Percentiles rank a stretch among this genome's conserved stretches.
phyloP scores from a whole-genome alignment of 2,329 filamentous ascomycete species.

The Paracamarosporium sp. region DNA sequence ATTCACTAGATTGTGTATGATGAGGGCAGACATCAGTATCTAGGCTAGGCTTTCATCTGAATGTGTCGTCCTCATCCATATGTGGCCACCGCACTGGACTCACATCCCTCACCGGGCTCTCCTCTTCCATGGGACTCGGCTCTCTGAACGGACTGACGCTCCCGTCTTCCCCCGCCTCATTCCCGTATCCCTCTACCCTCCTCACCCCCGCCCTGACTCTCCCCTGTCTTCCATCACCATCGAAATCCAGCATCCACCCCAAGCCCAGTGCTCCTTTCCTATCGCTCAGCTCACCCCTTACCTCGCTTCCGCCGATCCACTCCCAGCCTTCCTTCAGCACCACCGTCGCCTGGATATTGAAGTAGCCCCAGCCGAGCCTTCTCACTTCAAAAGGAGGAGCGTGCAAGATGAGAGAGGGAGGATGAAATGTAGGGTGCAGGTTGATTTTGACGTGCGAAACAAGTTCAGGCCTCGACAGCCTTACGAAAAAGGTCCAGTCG shows the following conservation, averaged over 20 bases:
- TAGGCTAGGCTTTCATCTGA: too few species aligned
- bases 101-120: slow-evolving; percentile 1
- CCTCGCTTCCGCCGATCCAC: slow-evolving; percentile 51
- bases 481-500: slow-evolving; percentile 56
- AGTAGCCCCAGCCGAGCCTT: slow-evolving; percentile 52
- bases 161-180: slow-evolving; percentile 17
- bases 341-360: slow-evolving; percentile 48
- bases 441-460: slow-evolving; percentile 53
- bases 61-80: slow-evolving; percentile 6
- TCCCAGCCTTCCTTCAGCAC: slow-evolving; percentile 52
- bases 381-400: slow-evolving; percentile 49
- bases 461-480: slow-evolving; percentile 51
- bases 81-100: slow-evolving; percentile 8
- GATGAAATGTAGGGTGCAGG: slow-evolving; percentile 53
- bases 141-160: slow-evolving; percentile 6
- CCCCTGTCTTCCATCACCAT: slow-evolving; percentile 49
- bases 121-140: background rate
- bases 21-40: too few species aligned
- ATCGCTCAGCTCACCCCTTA: slow-evolving; percentile 35
- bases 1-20: too few species aligned
- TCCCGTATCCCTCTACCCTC: slow-evolving; percentile 29
- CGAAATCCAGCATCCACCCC: slow-evolving; percentile 53
- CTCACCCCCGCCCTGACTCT: slow-evolving; percentile 50
- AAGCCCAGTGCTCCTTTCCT: slow-evolving; percentile 35
- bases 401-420: slow-evolving; percentile 40